phyloP scores from a whole-genome alignment of 78 protist species.

The Chrysochromulina parva region DNA sequence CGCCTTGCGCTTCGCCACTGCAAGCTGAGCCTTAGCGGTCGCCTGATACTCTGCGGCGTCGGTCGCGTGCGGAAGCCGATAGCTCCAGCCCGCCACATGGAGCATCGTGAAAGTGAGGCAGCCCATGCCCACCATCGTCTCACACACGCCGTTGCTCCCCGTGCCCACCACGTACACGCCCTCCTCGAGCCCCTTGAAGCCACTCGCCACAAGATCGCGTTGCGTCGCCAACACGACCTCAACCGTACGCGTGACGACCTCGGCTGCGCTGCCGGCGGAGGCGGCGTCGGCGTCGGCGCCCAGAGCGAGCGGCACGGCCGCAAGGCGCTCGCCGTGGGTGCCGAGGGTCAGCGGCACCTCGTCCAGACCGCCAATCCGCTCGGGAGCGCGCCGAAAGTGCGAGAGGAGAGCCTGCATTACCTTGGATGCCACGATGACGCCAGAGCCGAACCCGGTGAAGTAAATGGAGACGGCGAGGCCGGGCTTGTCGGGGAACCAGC shows the following conservation, averaged over 20 bases:
- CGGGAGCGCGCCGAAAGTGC: not conserved
- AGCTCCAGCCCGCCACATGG: not conserved
- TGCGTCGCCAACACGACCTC: not conserved
- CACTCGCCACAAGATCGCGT: not conserved
- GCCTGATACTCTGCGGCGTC: too few relatives aligned
- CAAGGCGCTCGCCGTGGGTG: not conserved
- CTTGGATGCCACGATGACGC: not conserved
- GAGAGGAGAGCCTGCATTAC: not conserved
- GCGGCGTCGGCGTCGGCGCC: too few relatives aligned
- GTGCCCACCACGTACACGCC: not conserved
- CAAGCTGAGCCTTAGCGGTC: too few relatives aligned
- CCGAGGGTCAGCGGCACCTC: not conserved
- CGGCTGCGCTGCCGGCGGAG: not conserved
- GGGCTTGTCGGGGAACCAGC: not conserved
- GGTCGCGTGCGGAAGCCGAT: not conserved
- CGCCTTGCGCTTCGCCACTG: too few relatives aligned
- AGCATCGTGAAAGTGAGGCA: not conserved
- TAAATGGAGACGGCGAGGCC: not conserved
- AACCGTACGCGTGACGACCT: not conserved
- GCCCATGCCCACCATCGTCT: not conserved
- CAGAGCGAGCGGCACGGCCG: not conserved
- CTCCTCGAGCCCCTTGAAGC: not conserved
- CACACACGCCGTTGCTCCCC: not conserved
- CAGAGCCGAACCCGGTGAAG: not conserved
- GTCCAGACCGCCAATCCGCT: not conserved